phyloP scores from a whole-genome alignment of 441 rosid species.

The Lepidium campestre region DNA sequence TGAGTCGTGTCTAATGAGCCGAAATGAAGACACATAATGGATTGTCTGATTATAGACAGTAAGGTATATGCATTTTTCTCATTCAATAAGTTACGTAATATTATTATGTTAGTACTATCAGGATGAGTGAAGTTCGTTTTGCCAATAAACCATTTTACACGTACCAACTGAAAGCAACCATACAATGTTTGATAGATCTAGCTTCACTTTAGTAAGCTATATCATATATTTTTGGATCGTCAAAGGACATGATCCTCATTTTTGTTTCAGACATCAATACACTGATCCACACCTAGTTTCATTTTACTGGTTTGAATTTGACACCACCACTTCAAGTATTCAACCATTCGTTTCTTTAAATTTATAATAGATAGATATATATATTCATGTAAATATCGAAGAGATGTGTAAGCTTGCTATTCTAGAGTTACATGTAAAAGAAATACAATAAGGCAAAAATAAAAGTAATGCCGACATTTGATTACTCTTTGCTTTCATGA shows the following conservation, averaged over 20 bases:
- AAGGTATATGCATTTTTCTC: too few species aligned
- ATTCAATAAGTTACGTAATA: too few species aligned
- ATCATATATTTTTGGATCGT: background rate
- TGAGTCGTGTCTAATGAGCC: too few species aligned
- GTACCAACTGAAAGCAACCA: background rate
- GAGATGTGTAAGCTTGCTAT: background rate
- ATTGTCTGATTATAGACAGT: too few species aligned
- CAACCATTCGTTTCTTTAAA: too few species aligned
- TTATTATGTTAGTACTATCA: too few species aligned
- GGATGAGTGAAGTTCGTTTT: background rate
- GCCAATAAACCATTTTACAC: background rate
- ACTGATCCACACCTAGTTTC: background rate
- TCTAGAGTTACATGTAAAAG: background rate
- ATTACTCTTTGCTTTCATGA: background rate
- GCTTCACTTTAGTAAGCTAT: background rate
- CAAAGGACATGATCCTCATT: background rate
- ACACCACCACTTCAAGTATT: background rate
- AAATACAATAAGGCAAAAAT: background rate
- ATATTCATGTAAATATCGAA: too few species aligned
- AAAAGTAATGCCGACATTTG: background rate
- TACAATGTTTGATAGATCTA: background rate
- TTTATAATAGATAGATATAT: too few species aligned
- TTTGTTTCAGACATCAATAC: background rate
- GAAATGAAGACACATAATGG: too few species aligned
- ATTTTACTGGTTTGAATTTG: background rate